A percentile compares a stretch with the other conserved stretches of the same genome.
Conservation (phyloP, 163 green algal genomes). For the Prototheca stagnorum region DNA sequence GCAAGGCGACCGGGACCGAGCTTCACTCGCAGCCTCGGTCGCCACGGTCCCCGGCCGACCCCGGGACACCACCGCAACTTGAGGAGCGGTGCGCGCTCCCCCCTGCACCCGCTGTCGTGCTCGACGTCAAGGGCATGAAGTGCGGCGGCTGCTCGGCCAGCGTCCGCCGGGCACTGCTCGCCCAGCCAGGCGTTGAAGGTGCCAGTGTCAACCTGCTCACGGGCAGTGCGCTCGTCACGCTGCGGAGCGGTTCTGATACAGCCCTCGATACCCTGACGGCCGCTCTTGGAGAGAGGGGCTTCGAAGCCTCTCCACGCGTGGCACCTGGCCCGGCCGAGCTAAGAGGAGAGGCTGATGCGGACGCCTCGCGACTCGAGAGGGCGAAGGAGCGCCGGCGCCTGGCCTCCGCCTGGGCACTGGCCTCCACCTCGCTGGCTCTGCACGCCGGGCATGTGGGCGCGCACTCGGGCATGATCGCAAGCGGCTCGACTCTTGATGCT, state of each 20-base stretch:
- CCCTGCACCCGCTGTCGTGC: too few relatives aligned
- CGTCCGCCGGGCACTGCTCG: constrained; percentile 36
- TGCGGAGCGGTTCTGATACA: constrained; percentile 2
- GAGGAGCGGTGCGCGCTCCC: too few relatives aligned
- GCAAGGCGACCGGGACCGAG: too few relatives aligned
- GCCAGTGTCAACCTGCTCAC: constrained; percentile 50
- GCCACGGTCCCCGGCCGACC: too few relatives aligned
- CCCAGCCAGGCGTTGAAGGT: constrained; percentile 17
- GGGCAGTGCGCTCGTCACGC: constrained; percentile 29
- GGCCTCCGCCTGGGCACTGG: constrained; percentile 54
- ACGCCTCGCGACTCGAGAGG: constrained; percentile 12
- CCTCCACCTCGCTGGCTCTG: constrained; percentile 59
- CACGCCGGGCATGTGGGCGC: constrained; percentile 77
- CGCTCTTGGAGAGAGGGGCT: constrained; percentile 32
- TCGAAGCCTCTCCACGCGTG: constrained; percentile 4
- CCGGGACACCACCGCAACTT: too few relatives aligned
- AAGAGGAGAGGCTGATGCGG: constrained; percentile 1
- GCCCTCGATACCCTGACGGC: constrained; percentile 18
- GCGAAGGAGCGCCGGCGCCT: constrained; percentile 28
- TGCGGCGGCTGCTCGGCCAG: constrained; percentile 44
- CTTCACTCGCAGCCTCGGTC: too few relatives aligned
- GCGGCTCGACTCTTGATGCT: too few relatives aligned
- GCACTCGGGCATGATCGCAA: constrained; percentile 35
- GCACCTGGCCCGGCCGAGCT: neutral
- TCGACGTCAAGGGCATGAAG: constrained; percentile 45